Conservation (phyloP, 1,139 yeast genomes). For the Candida albicans region DNA sequence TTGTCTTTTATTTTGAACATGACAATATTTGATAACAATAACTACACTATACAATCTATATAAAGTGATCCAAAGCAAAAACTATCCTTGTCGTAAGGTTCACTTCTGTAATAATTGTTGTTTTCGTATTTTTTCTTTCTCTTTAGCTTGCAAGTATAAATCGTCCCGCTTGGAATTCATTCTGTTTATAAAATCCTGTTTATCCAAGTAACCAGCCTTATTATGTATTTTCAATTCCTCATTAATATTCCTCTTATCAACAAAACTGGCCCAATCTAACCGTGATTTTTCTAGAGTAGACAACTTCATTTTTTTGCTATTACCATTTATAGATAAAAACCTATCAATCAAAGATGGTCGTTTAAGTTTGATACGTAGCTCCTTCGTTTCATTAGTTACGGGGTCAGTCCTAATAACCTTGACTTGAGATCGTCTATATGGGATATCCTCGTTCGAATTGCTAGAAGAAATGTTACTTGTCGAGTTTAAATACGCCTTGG, state of each 20-base stretch:
- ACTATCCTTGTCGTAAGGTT: too few species aligned
- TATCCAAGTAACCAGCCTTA: slow-evolving; percentile 83
- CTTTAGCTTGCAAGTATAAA: slow-evolving; percentile 59
- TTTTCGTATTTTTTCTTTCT: slow-evolving; percentile 29
- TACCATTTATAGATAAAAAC: slow-evolving; percentile 33
- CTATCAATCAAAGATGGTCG: slow-evolving; percentile 77
- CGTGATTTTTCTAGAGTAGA: slow-evolving; percentile 91
- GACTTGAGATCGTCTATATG: slow-evolving; percentile 26
- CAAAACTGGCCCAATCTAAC: slow-evolving; percentile 94
- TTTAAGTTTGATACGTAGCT: slow-evolving; percentile 49
- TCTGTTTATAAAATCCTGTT: slow-evolving; percentile 82
- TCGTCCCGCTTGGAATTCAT: slow-evolving; percentile 69
- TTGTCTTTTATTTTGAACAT: too few species aligned
- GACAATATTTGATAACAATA: too few species aligned
- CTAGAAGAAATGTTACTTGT: slow-evolving; percentile 32
- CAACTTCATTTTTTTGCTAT: slow-evolving; percentile 55
- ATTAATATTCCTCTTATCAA: slow-evolving; percentile 77
- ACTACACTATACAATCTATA: too few species aligned
- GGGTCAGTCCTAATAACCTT: slow-evolving; percentile 40
- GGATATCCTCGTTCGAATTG: slow-evolving; percentile 12
- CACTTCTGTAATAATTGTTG: slow-evolving; percentile 1
- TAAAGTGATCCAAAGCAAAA: too few species aligned
- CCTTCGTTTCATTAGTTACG: slow-evolving; percentile 32
- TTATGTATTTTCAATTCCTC: slow-evolving; percentile 81
- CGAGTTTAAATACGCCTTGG: slow-evolving; percentile 72